Percentiles rank a stretch among this genome's conserved stretches.
phyloP scores from a whole-genome alignment of 73 alveolate genomes.

The Paramecium bursaria region DNA sequence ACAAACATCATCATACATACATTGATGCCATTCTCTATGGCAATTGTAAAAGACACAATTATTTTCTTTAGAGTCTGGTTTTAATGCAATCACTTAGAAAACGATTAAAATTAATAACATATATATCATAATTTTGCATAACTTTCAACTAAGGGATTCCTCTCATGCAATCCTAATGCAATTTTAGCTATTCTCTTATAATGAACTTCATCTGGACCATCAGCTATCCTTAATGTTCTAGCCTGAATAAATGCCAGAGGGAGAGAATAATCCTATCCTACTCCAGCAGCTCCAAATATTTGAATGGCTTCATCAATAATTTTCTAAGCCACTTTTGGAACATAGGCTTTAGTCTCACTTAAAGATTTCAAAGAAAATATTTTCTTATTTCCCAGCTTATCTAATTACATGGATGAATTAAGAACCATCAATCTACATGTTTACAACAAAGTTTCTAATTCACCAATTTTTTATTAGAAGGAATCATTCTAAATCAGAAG shows the following conservation, averaged over 20 bases:
- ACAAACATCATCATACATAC: not conserved
- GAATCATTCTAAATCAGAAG: slow-evolving; percentile 49
- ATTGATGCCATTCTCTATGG: slow-evolving; percentile 15
- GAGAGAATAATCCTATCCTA: slow-evolving; percentile 46
- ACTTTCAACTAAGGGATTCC: no score
- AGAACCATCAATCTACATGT: slow-evolving; percentile 59
- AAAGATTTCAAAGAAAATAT: slow-evolving; percentile 4
- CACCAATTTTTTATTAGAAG: slow-evolving; percentile 62
- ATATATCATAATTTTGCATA: slow-evolving; percentile 33
- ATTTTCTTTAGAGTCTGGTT: no score
- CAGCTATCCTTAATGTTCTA: slow-evolving; percentile 78
- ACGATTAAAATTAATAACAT: no score
- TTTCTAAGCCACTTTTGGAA: slow-evolving; percentile 63
- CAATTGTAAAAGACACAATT: slow-evolving; percentile 40
- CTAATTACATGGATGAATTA: slow-evolving; percentile 66
- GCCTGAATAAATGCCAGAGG: slow-evolving; percentile 72
- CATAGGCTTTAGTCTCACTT: slow-evolving; percentile 57
- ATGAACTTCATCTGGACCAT: slow-evolving; percentile 85
- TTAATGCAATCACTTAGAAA: no score
- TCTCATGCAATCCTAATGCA: slow-evolving; percentile 23
- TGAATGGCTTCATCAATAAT: slow-evolving; percentile 69
- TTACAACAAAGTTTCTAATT: slow-evolving; percentile 41
- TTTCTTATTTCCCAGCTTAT: slow-evolving; percentile 55
- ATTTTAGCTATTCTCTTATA: slow-evolving; percentile 72
- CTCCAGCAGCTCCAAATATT: slow-evolving; percentile 73